Conservation (phyloP, 768 basidiomycete species). For the Rhodotorula graminis region DNA sequence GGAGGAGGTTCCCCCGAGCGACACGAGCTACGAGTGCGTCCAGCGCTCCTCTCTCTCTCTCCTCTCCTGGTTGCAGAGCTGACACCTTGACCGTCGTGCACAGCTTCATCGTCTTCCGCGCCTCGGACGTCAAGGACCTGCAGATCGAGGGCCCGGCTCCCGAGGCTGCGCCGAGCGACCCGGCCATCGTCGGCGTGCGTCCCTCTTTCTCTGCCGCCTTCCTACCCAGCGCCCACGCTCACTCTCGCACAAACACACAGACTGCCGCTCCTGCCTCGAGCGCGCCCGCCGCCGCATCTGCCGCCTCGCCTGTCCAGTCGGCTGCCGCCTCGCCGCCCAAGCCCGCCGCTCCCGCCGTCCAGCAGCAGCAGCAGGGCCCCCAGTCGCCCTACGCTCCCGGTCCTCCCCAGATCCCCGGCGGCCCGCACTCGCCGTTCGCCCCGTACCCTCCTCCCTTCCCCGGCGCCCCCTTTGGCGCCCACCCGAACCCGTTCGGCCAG, state of each 20-base stretch:
- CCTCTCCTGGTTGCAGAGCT: neutral
- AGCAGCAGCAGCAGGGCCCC: neutral
- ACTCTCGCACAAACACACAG: neutral
- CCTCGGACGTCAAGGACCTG: conserved; percentile 46
- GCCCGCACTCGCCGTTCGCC: conserved; percentile 13
- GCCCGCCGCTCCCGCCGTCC: conserved; percentile 9
- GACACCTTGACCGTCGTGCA: neutral
- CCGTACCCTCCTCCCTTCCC: conserved; percentile 15
- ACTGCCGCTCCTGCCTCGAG: neutral
- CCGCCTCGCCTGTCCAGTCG: neutral
- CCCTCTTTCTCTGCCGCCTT: neutral
- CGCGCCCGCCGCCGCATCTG: neutral
- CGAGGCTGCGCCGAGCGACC: conserved; percentile 36
- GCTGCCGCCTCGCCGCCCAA: conserved; percentile 19
- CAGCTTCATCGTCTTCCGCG: conserved; percentile 43
- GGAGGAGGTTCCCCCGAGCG: conserved; percentile 37
- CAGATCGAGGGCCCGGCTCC: conserved; percentile 40
- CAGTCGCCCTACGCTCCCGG: conserved; percentile 14
- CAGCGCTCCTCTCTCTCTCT: rapidly evolving
- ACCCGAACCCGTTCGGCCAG: conserved; percentile 13
- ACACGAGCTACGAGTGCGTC: conserved; percentile 42
- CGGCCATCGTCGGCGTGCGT: conserved; percentile 42
- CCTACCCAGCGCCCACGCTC: neutral
- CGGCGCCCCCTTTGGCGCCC: conserved; percentile 8
- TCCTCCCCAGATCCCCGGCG: neutral